These are phyloP conservation scores for Sporothrix humicola DNA, from an alignment of 2,329 filamentous ascomycete species.

Conservation along the genomic window DNA sequence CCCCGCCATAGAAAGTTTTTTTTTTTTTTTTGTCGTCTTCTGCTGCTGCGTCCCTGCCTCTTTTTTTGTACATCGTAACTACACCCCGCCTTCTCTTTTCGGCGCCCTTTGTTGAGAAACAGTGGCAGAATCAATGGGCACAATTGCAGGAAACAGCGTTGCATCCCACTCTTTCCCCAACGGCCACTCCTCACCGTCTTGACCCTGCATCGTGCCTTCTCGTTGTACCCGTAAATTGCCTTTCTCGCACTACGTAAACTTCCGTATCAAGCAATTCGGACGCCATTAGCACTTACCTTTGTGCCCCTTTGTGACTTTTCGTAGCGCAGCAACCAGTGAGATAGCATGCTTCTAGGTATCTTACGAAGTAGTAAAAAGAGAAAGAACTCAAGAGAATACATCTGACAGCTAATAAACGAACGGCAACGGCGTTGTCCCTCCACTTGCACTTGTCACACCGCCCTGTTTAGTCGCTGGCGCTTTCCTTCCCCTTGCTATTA, in stretches of 20 bases:
- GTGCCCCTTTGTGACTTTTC: constrained; percentile 22
- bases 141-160: not conserved
- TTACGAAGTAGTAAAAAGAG: not conserved
- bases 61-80: not conserved
- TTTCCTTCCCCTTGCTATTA: constrained; percentile 22
- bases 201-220: constrained; percentile 9
- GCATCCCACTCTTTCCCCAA: constrained; percentile 23
- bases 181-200: constrained; percentile 31
- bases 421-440: constrained; percentile 7
- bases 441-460: constrained; percentile 36
- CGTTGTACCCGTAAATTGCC: constrained; percentile 5
- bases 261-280: constrained; percentile 25
- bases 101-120: constrained; percentile 5
- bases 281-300: not conserved
- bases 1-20: constrained; percentile 30
- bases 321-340: constrained; percentile 30
- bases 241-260: constrained; percentile 20
- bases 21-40: constrained; percentile 22
- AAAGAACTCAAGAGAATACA: not conserved
- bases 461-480: constrained; percentile 27
- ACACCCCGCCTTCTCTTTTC: constrained; percentile 24
- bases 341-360: constrained; percentile 2
- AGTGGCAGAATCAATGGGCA: not conserved
- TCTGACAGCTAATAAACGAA: not conserved
- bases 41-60: not conserved